Percentiles rank a stretch among this genome's conserved stretches.
phyloP scores from a whole-genome alignment of 768 basidiomycete species.

The Hebeloma cylindrosporum region DNA sequence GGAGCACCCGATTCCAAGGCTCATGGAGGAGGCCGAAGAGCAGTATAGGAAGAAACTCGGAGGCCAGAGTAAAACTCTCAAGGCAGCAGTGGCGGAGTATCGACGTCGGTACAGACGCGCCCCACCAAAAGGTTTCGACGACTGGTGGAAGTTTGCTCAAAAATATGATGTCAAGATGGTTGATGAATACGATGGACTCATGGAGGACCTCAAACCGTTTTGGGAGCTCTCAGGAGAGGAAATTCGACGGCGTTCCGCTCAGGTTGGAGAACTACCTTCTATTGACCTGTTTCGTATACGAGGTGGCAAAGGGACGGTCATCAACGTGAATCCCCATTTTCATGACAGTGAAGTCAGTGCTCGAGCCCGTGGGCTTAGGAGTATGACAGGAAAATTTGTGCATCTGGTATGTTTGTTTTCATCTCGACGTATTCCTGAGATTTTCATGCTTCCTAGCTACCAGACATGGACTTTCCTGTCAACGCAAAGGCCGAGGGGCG shows the following conservation, averaged over 20 bases:
- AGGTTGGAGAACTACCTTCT: slow-evolving; percentile 78
- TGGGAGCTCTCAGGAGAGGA: slow-evolving; percentile 74
- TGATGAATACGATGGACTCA: slow-evolving; percentile 88
- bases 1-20: slow-evolving; percentile 78
- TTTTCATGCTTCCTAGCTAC: slow-evolving; percentile 50
- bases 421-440: neutral
- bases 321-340: slow-evolving; percentile 59
- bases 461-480: slow-evolving; percentile 93
- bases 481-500: slow-evolving; percentile 94
- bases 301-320: slow-evolving; percentile 56
- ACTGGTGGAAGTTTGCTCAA: slow-evolving; percentile 83
- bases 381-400: slow-evolving; percentile 73
- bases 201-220: slow-evolving; percentile 82
- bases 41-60: slow-evolving; percentile 64
- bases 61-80: slow-evolving; percentile 78
- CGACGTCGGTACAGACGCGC: slow-evolving; percentile 68
- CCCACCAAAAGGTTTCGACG: slow-evolving; percentile 90
- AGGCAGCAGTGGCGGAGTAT: slow-evolving; percentile 82
- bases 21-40: slow-evolving; percentile 84
- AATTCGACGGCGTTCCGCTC: slow-evolving; percentile 57
- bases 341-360: slow-evolving; percentile 71
- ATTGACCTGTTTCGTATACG: slow-evolving; percentile 85
- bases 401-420: slow-evolving; percentile 45
- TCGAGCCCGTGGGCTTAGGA: slow-evolving; percentile 73
- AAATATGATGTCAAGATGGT: slow-evolving; percentile 73